These are phyloP conservation scores for Ensete ventricosum DNA, from an alignment of 176 grass and related monocot species.

Conservation along the genomic window DNA sequence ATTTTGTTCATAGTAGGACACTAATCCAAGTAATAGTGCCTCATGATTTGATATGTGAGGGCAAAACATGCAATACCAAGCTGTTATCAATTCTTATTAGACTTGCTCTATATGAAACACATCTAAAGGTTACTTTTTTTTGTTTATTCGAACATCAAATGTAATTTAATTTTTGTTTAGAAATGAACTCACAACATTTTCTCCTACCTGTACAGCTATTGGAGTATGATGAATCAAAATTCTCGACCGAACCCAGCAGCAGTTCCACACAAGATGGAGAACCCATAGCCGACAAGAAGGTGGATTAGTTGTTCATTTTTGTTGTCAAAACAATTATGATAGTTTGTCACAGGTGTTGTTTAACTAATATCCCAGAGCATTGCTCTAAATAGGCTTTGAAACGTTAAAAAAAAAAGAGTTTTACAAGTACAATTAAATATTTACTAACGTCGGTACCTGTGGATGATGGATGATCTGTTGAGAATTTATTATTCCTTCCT, in stretches of 20 bases:
- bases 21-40: too few species aligned
- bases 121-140: background rate
- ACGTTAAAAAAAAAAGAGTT: too few species aligned
- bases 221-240: constrained; percentile 54
- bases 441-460: too few species aligned
- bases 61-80: too few species aligned
- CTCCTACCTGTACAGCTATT: constrained; percentile 37
- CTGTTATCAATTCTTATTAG: too few species aligned
- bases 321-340: background rate
- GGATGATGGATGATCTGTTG: too few species aligned
- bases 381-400: too few species aligned
- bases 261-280: constrained; percentile 3
- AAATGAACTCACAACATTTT: constrained; percentile 1
- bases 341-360: background rate
- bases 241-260: constrained; percentile 15
- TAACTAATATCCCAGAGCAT: background rate
- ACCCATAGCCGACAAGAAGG: background rate
- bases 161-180: background rate
- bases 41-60: too few species aligned
- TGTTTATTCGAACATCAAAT: background rate
- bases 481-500: too few species aligned
- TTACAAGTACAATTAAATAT: too few species aligned
- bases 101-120: too few species aligned
- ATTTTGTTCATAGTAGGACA: too few species aligned
- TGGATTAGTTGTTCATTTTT: background rate